phyloP scores from a whole-genome alignment of 2,329 filamentous ascomycete genomes.

The Arthrobotrys sphaeroides region DNA sequence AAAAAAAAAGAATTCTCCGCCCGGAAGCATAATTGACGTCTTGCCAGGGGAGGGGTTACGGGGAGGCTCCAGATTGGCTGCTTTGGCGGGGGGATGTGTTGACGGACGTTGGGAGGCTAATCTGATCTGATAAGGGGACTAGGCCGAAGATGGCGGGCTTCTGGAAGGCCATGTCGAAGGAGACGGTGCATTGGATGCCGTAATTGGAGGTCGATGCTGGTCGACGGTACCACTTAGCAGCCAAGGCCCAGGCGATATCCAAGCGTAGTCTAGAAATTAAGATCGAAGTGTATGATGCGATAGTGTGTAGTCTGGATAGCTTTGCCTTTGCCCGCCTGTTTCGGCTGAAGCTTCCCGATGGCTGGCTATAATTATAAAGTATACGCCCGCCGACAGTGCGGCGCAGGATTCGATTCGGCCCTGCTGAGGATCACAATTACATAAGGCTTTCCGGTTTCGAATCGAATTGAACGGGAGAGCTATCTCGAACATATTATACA shows the following conservation, averaged over 20 bases:
- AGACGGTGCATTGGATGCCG: background rate
- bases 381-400: too few species aligned
- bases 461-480: too few species aligned
- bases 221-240: too few species aligned
- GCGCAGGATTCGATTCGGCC: too few species aligned
- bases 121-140: background rate
- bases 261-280: too few species aligned
- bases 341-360: background rate
- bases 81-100: constrained; percentile 19
- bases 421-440: too few species aligned
- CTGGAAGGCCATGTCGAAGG: background rate
- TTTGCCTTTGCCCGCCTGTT: constrained; percentile 23
- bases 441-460: too few species aligned
- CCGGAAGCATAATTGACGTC: background rate
- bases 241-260: too few species aligned
- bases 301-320: background rate
- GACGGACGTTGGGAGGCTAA: constrained; percentile 3
- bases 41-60: background rate
- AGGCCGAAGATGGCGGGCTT: constrained; percentile 12
- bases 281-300: too few species aligned
- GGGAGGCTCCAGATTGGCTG: background rate
- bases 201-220: too few species aligned
- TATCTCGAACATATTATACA: too few species aligned
- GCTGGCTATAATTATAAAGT: too few species aligned
- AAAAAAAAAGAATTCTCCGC: constrained; percentile 3